Evolutionary conservation across 2,329 filamentous ascomycete species (phyloP).

Genomic region (Cladosporium phlei): DNA sequence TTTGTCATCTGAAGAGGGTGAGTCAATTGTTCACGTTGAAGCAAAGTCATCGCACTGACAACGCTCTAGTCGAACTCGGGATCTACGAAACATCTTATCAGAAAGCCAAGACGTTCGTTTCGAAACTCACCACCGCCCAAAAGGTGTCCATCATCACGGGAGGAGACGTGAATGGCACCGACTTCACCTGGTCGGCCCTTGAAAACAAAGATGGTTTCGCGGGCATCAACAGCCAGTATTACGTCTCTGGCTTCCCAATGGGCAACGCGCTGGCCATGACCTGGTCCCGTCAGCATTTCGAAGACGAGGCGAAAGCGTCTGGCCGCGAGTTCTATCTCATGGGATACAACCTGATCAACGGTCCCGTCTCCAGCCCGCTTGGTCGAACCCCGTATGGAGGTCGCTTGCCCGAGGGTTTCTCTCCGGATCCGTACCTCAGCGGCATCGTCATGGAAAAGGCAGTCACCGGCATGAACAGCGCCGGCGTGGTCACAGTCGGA

Average conservation of each 20-base stretch:
- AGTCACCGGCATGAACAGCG: slow-evolving; percentile 49
- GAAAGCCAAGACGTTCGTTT: slow-evolving; percentile 17
- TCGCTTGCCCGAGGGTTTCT: slow-evolving; percentile 55
- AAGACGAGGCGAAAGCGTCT: slow-evolving; percentile 18
- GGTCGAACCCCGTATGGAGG: slow-evolving; percentile 26
- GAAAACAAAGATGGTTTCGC: slow-evolving; percentile 22
- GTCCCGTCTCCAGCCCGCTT: slow-evolving; percentile 20
- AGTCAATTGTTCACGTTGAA: background rate
- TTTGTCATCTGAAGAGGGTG: background rate
- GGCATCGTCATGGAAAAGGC: slow-evolving; percentile 46
- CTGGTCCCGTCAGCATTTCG: slow-evolving; percentile 19
- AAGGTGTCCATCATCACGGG: slow-evolving; percentile 18
- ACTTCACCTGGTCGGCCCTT: slow-evolving; percentile 20
- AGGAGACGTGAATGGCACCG: slow-evolving; percentile 19
- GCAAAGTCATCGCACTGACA: background rate
- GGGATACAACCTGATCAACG: slow-evolving; percentile 23
- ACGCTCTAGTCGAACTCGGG: slow-evolving; percentile 12
- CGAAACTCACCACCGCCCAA: slow-evolving; percentile 17
- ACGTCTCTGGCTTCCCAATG: slow-evolving; percentile 22
- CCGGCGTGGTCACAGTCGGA: slow-evolving; percentile 33
- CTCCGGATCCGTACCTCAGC: slow-evolving; percentile 60
- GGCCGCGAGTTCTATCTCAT: slow-evolving; percentile 22
- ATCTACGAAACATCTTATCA: slow-evolving; percentile 18
- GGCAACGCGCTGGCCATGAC: slow-evolving; percentile 24
- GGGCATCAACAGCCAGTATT: slow-evolving; percentile 23